A percentile compares a stretch with the other conserved stretches of the same genome.
phyloP scores from a whole-genome alignment of 2,329 filamentous ascomycete species.

The Metarhizium guizhouense region DNA sequence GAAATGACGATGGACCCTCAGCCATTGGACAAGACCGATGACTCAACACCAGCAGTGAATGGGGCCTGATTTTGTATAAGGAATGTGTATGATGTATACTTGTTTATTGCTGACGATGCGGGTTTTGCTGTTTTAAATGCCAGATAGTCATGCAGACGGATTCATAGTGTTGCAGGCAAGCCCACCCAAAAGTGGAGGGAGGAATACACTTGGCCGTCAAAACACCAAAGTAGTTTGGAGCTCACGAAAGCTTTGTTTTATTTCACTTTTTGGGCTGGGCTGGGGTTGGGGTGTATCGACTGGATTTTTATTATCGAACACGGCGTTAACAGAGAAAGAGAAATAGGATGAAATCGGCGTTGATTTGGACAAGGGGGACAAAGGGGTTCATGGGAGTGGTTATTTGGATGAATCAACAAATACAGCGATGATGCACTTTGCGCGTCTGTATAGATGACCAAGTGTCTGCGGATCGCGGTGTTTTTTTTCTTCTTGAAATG shows the following conservation, averaged over 20 bases:
- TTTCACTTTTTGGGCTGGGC: background rate
- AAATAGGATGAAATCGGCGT: constrained; percentile 1
- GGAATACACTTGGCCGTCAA: background rate
- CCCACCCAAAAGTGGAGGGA: background rate
- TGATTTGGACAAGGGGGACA: constrained; percentile 3
- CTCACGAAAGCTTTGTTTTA: background rate
- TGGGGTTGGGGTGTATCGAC: background rate
- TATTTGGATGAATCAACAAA: background rate
- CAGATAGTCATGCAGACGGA: background rate
- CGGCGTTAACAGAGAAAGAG: constrained; percentile 1
- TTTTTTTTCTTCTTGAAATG: background rate
- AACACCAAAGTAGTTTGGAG: background rate
- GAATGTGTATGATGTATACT: constrained; percentile 8
- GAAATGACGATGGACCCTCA: constrained; percentile 24
- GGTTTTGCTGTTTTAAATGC: background rate
- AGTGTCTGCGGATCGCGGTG: background rate
- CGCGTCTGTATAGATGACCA: constrained; percentile 2
- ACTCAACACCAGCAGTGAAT: constrained; percentile 14
- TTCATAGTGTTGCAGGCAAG: background rate
- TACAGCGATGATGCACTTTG: constrained; percentile 1
- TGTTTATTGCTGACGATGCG: background rate
- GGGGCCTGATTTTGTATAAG: constrained; percentile 17
- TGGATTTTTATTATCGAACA: background rate
- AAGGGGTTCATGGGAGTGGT: background rate
- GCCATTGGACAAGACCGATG: constrained; percentile 19